Evolutionary conservation across 305 asterid genomes (phyloP).

Genomic region (Striga hermonthica): DNA sequence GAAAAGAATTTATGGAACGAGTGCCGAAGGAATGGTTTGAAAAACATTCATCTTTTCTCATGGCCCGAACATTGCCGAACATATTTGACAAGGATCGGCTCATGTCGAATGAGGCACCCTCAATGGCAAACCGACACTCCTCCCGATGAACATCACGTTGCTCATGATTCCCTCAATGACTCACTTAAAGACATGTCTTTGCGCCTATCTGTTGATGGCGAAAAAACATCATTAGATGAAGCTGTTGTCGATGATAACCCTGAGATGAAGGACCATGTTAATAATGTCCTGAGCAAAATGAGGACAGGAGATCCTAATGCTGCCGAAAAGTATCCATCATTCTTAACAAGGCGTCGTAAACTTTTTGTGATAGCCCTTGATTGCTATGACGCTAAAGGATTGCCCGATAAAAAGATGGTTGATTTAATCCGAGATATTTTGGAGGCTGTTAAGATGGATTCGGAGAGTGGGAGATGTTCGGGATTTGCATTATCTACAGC

Average conservation of each 20-base stretch:
- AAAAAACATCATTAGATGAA: slow-evolving; percentile 54
- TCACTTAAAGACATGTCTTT: slow-evolving; percentile 76
- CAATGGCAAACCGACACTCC: slow-evolving; percentile 87
- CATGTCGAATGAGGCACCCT: slow-evolving; percentile 90
- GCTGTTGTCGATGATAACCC: slow-evolving; percentile 38
- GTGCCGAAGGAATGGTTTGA: slow-evolving; percentile 77
- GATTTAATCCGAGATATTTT: slow-evolving; percentile 46
- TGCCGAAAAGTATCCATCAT: slow-evolving; percentile 56
- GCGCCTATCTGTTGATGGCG: slow-evolving; percentile 80
- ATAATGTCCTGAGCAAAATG: slow-evolving; percentile 63
- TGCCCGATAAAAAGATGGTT: slow-evolving; percentile 62
- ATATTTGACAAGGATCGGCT: slow-evolving; percentile 65
- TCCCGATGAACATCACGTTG: slow-evolving; percentile 48
- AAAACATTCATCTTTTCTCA: slow-evolving; percentile 83
- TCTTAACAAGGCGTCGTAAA: slow-evolving; percentile 64
- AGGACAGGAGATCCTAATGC: slow-evolving; percentile 43
- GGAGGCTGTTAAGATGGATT: slow-evolving; percentile 58
- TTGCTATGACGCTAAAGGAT: slow-evolving; percentile 61
- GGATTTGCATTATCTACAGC: slow-evolving; percentile 81
- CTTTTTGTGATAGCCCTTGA: slow-evolving; percentile 72
- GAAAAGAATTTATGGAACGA: slow-evolving; percentile 87
- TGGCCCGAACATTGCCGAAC: slow-evolving; percentile 96
- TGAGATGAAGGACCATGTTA: slow-evolving; percentile 64
- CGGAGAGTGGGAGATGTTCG: slow-evolving; percentile 44
- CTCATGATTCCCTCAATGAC: slow-evolving; percentile 57